Evolutionary conservation across 2,329 filamentous ascomycete species (phyloP).

Genomic region (Teratosphaeria epicoccoides): DNA sequence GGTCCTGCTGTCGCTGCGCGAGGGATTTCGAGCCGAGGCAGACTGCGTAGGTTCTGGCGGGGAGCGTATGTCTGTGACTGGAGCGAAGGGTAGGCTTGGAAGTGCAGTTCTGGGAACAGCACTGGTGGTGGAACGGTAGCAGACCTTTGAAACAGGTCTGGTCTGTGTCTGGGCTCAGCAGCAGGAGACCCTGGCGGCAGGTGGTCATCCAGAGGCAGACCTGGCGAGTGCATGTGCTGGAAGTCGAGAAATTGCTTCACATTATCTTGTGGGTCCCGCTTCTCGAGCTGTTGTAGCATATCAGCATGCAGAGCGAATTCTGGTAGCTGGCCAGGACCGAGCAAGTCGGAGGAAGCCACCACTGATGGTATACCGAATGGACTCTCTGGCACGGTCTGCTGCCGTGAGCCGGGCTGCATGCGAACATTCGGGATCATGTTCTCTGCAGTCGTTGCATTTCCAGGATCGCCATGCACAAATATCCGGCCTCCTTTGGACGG

Average conservation of each 20-base stretch:
- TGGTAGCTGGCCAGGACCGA: conserved; percentile 58
- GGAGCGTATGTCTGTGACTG: conserved; percentile 34
- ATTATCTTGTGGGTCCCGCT: conserved; percentile 79
- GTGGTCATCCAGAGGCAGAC: conserved; percentile 43
- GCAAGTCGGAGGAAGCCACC: conserved; percentile 80
- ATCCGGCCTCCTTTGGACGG: conserved; percentile 56
- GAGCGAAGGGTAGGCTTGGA: conserved; percentile 21
- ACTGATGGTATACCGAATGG: conserved; percentile 50
- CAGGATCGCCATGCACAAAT: conserved; percentile 67
- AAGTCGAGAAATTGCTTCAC: conserved; percentile 84
- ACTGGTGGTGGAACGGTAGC: conserved; percentile 12
- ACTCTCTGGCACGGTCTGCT: conserved; percentile 8
- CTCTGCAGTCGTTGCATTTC: conserved; percentile 56
- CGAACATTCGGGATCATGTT: conserved; percentile 45
- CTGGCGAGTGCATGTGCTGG: conserved; percentile 53
- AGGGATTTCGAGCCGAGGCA: conserved; percentile 50
- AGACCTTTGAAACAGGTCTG: conserved; percentile 7
- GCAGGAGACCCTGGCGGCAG: conserved; percentile 48
- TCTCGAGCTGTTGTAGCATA: conserved; percentile 56
- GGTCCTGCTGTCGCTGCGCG: conserved; percentile 28
- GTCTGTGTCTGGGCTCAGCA: conserved; percentile 42
- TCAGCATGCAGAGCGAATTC: conserved; percentile 62
- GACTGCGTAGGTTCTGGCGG: conserved; percentile 41
- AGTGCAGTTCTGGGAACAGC: conserved; percentile 17
- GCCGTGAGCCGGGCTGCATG: conserved; percentile 8